Base-by-base conservation (phyloP, 345 rosid genomes). In the Citrus reticulata region DNA sequence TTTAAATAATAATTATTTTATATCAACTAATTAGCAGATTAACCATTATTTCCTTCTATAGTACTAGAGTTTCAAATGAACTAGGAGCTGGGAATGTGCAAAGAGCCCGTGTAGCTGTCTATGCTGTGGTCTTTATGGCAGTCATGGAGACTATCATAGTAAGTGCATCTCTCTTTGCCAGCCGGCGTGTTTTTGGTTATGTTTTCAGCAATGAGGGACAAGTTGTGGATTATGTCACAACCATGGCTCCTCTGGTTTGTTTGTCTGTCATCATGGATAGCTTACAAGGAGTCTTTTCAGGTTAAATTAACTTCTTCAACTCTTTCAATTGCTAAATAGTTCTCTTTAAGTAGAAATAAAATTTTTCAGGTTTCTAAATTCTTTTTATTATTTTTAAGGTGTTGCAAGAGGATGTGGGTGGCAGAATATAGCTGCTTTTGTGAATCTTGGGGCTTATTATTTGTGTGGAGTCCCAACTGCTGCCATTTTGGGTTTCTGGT, bases 351-450 rank as follows among this genome's bases (percentile, higher is more conserved):
- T 20, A 4, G 27, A 29, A 60, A 60, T 24, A 27, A 63, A 29
- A 1, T 34, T 29, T 65, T 32, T 9, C 40, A 32, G 9, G 68
- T 64, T 64, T 9, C 8, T 63, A 30, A 13, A 6, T 32, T 7
- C 20, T 66, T n/a, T 22, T 24, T 58, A 17, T 13, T 73, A 19
- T 16, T 42, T 63, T 46, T 66, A 70, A 92, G 97, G 98, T 37
- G 79, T 91, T 80, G 91, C 94, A 10, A 92, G 97, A 83, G 98
- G 97, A 64, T 89, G 91, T 29, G 97, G 97, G 61, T 93, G 97
- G 97, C 97, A 93, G 83, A 83, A 92, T 65, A 81, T 92, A 34
- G 97, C 95, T 69, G 97, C 97, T 30, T 89, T 81, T 81, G 84
- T 95, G 11, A 95, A 93, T 81, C 89, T 93, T 10, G 94, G 82